Evolutionary conservation across 768 basidiomycete genomes (phyloP).

Genomic region (Kondoa malvinella): DNA sequence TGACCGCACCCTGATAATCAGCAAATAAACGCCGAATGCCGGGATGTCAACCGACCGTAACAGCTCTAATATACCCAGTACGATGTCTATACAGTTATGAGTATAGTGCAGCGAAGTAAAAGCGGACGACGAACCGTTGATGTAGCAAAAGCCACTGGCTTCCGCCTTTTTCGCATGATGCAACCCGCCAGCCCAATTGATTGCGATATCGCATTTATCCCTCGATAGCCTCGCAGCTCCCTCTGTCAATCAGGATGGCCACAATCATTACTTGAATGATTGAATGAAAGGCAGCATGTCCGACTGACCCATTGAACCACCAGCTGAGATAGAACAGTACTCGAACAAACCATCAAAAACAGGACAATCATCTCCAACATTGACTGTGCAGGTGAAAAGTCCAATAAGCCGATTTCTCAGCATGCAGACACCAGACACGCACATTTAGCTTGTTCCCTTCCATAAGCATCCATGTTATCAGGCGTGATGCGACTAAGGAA

Average conservation of each 20-base stretch:
- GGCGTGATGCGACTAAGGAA: conserved; percentile 87
- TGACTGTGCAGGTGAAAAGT: conserved; percentile 39
- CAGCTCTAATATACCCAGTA: conserved; percentile 86
- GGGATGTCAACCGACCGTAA: conserved; percentile 43
- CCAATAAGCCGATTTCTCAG: conserved; percentile 1
- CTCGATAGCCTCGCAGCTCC: conserved; percentile 85
- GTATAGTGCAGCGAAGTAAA: not conserved
- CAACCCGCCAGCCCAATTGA: conserved; percentile 97
- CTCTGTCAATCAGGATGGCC: conserved; percentile 42
- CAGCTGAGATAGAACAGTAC: conserved; percentile 98
- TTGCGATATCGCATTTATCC: conserved; percentile 95
- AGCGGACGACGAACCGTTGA: conserved; percentile 51
- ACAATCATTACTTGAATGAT: not conserved
- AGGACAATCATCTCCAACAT: conserved; percentile 96
- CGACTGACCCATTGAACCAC: conserved; percentile 86
- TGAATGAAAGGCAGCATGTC: not conserved
- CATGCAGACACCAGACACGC: conserved; percentile 21
- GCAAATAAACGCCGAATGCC: not conserved
- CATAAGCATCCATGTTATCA: conserved; percentile 79
- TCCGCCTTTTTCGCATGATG: conserved; percentile 99
- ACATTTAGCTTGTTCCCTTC: conserved; percentile 96
- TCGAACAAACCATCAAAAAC: conserved; percentile 98
- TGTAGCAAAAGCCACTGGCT: conserved; percentile 97
- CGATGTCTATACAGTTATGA: conserved; percentile 53
- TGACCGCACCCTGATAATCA: not conserved